Percentiles rank a stretch among this genome's conserved stretches.
phyloP scores from a whole-genome alignment of 768 basidiomycete genomes.

The Coprinopsis marcescibilis region DNA sequence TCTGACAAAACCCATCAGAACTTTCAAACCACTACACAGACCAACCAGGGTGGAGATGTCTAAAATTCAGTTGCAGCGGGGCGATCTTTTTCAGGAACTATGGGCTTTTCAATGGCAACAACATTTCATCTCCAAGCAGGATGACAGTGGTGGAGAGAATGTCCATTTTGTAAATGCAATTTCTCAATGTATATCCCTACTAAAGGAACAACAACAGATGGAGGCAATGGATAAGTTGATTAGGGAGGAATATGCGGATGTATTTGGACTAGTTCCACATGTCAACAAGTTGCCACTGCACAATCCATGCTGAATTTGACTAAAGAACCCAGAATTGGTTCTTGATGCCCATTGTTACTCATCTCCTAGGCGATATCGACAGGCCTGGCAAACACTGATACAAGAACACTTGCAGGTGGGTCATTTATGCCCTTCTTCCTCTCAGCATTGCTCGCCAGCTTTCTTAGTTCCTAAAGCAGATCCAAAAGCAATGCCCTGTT shows the following conservation, averaged over 20 bases:
- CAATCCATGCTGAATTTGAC: conserved; percentile 17
- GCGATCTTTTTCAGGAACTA: no score
- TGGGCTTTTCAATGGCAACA: no score
- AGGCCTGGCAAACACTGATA: conserved; percentile 24
- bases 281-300: conserved; percentile 18
- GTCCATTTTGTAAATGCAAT: no score
- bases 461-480: conserved; percentile 35
- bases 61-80: no score
- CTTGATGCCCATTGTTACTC: conserved; percentile 13
- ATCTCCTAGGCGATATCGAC: conserved; percentile 18
- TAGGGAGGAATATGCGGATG: conserved; percentile 14
- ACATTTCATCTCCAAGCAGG: no score
- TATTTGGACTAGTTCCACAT: conserved; percentile 26
- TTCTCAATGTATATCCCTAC: no score
- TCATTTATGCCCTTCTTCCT: conserved; percentile 20
- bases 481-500: conserved; percentile 20
- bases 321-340: conserved; percentile 22
- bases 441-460: conserved; percentile 22
- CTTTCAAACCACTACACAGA: no score
- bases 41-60: no score
- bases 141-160: no score
- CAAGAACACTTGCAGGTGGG: conserved; percentile 28
- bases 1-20: background rate
- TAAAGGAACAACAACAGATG: background rate
- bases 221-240: background rate